phyloP scores from a whole-genome alignment of 345 rosid genomes.

The Citrus medica region DNA sequence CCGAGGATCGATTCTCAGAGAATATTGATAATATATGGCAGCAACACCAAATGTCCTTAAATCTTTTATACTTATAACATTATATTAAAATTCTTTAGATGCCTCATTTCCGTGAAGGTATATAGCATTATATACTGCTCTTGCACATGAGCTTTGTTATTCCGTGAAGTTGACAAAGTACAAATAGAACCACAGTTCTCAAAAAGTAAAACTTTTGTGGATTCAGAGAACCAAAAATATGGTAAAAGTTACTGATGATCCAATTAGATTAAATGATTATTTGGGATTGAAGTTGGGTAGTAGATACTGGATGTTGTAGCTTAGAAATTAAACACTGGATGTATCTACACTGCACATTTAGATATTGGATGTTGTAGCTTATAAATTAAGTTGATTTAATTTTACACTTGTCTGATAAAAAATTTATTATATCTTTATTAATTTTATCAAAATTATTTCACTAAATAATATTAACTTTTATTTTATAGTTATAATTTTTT shows the following conservation, averaged over 20 bases:
- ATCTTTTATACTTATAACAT: too few relatives aligned
- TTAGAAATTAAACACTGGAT: too few relatives aligned
- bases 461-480: too few relatives aligned
- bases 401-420: too few relatives aligned
- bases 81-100: background rate
- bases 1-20: background rate
- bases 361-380: too few relatives aligned
- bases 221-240: background rate
- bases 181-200: background rate
- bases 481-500: too few relatives aligned
- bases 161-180: constrained; percentile 2
- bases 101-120: background rate
- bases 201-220: background rate
- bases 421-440: too few relatives aligned
- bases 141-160: background rate
- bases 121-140: background rate
- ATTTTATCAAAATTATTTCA: too few relatives aligned
- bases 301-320: too few relatives aligned
- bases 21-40: background rate
- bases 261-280: background rate
- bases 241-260: background rate
- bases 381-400: too few relatives aligned
- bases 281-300: too few relatives aligned
- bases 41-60: background rate
- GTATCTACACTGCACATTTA: too few relatives aligned